These are phyloP conservation scores for Asparagopsis taxiformis DNA, from an alignment of 31 red algal species.

Conservation along the genomic window DNA sequence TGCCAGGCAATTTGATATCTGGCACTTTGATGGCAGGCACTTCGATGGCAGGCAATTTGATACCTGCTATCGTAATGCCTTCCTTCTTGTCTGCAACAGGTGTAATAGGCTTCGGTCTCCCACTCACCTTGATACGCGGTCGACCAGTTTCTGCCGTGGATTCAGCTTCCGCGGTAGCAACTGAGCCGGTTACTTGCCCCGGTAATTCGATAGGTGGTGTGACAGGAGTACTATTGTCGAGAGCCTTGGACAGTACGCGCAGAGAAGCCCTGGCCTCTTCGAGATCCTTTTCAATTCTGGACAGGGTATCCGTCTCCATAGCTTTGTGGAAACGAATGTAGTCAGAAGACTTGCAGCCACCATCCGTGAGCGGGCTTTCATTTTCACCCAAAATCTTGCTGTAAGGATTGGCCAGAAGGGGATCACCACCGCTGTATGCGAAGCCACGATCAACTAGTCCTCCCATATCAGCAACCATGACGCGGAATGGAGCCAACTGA, in stretches of 20 bases:
- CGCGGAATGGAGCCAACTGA: slow-evolving; percentile 38
- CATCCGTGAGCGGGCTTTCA: slow-evolving; percentile 46
- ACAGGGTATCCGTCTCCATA: slow-evolving; percentile 73
- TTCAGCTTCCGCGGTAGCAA: not conserved
- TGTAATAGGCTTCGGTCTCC: not conserved
- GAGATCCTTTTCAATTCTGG: slow-evolving; percentile 63
- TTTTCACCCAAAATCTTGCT: slow-evolving; percentile 38
- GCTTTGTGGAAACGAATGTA: slow-evolving; percentile 59
- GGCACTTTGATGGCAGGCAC: too few relatives aligned
- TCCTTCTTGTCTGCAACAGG: not conserved
- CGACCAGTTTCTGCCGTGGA: slow-evolving; percentile 1
- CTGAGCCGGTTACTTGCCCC: slow-evolving; percentile 22
- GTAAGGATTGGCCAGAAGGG: slow-evolving; percentile 52
- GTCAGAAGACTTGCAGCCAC: slow-evolving; percentile 59
- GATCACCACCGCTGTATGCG: slow-evolving; percentile 62
- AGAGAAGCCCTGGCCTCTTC: slow-evolving; percentile 61
- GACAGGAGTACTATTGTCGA: slow-evolving; percentile 43
- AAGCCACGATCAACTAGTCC: slow-evolving; percentile 53
- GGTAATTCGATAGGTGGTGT: slow-evolving; percentile 28
- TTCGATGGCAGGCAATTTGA: too few relatives aligned
- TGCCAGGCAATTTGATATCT: too few relatives aligned
- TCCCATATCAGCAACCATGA: slow-evolving; percentile 60
- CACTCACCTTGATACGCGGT: slow-evolving; percentile 23
- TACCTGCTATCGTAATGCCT: not conserved
- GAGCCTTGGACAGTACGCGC: slow-evolving; percentile 66